Percentiles rank a stretch among this genome's conserved stretches.
phyloP scores from a whole-genome alignment of 805 yeast genomes.

The Candida glaebosa region DNA sequence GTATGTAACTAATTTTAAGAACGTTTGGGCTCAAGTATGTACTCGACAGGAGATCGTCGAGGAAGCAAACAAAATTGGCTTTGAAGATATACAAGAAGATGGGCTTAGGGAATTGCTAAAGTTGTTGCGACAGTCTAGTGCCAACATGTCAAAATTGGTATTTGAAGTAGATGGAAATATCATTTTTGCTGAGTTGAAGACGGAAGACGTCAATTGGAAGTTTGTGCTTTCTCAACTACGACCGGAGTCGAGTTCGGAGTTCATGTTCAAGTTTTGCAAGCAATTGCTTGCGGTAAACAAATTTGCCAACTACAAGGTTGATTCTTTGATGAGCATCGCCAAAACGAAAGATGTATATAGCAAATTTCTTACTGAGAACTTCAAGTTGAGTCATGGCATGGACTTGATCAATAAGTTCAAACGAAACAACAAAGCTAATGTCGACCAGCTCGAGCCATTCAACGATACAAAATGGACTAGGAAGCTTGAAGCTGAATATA shows the following conservation, averaged over 20 bases:
- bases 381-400: conserved; percentile 29
- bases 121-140: conserved; percentile 7
- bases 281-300: conserved; percentile 21
- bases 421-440: conserved; percentile 14
- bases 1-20: conserved; percentile 23
- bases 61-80: conserved; percentile 22
- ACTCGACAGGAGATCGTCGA: conserved; percentile 11
- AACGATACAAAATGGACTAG: conserved; percentile 9
- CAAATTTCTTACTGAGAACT: conserved; percentile 31
- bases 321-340: conserved; percentile 18
- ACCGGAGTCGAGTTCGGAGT: conserved; percentile 5
- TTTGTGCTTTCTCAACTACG: conserved; percentile 13
- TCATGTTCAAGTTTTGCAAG: conserved; percentile 18
- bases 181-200: conserved; percentile 2
- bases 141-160: not conserved
- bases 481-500: conserved; percentile 3
- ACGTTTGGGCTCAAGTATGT: conserved; percentile 26
- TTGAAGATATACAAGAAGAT: conserved; percentile 21
- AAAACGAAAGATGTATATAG: conserved; percentile 29
- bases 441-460: conserved; percentile 9
- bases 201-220: conserved; percentile 19
- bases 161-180: not conserved
- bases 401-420: conserved; percentile 29
- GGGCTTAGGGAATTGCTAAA: conserved; percentile 15
- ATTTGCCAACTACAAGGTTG: conserved; percentile 15